Percentiles rank a stretch among this genome's conserved stretches.
Conservation (phyloP, 164 flowering plant species). For the Macadamia integrifolia region DNA sequence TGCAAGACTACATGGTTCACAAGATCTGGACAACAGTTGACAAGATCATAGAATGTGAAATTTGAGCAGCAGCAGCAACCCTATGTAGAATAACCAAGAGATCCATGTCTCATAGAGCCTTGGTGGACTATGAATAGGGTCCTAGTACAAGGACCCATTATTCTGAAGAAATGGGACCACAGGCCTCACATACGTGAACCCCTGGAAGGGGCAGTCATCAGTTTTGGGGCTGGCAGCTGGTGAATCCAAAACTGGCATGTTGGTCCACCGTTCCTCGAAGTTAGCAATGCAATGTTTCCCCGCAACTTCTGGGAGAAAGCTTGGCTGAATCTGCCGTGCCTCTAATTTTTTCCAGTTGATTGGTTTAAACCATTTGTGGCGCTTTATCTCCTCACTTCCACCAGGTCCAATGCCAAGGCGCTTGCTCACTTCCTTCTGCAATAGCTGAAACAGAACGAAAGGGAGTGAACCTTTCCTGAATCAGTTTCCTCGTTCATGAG, state of each 20-base stretch:
- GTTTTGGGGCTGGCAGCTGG: conserved; percentile 69
- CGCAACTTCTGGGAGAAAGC: conserved; percentile 74
- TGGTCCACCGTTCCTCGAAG: conserved; percentile 80
- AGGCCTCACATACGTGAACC: conserved; percentile 72
- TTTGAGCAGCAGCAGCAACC: too few species aligned
- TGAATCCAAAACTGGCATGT: conserved; percentile 68
- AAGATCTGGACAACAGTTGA: too few species aligned
- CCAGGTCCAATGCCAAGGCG: conserved; percentile 70
- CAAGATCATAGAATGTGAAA: too few species aligned
- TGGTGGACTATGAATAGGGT: too few species aligned
- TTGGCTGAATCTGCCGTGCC: conserved; percentile 60
- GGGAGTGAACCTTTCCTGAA: background rate
- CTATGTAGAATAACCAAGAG: too few species aligned
- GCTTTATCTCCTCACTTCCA: conserved; percentile 13
- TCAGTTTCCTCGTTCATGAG: background rate
- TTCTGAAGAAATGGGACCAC: conserved; percentile 21
- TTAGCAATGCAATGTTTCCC: conserved; percentile 75
- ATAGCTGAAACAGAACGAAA: conserved; percentile 36
- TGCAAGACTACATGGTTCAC: too few species aligned
- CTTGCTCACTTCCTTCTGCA: conserved; percentile 70
- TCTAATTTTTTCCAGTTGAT: conserved; percentile 89
- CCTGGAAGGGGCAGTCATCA: conserved; percentile 43
- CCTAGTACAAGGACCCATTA: conserved; percentile 21
- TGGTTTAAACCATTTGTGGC: conserved; percentile 80
- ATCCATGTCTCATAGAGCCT: background rate